A percentile compares a stretch with the other conserved stretches of the same genome.
Evolutionary conservation across 2,329 filamentous ascomycete species (phyloP).

Genomic region (Samsoniella hepiali): DNA sequence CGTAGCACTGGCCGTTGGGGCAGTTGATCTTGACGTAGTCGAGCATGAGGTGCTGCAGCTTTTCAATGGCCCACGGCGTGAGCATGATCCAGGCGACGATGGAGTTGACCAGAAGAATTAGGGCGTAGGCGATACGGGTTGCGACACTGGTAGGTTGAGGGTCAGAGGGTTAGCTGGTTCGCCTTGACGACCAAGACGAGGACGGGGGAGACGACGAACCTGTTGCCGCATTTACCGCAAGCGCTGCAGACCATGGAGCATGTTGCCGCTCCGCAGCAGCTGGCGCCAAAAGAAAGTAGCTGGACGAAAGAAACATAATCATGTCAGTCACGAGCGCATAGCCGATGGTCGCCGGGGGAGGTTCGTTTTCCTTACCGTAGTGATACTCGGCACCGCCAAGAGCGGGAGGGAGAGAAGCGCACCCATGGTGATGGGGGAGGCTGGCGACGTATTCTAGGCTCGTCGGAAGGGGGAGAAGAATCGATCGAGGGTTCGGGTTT

Average conservation of each 20-base stretch:
- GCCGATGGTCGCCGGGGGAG: background rate
- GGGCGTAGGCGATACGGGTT: conserved; percentile 92
- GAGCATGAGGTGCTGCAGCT: conserved; percentile 84
- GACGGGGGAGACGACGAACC: conserved; percentile 46
- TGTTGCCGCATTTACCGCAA: conserved; percentile 96
- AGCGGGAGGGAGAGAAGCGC: conserved; percentile 86
- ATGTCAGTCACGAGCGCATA: conserved; percentile 16
- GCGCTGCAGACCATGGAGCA: conserved; percentile 94
- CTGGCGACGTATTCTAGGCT: background rate
- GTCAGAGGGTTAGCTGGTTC: conserved; percentile 20
- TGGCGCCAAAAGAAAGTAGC: conserved; percentile 75
- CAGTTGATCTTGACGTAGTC: conserved; percentile 97
- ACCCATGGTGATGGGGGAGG: conserved; percentile 61
- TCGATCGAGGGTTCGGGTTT: background rate
- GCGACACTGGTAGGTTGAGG: conserved; percentile 63
- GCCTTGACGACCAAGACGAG: background rate
- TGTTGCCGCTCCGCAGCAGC: conserved; percentile 94
- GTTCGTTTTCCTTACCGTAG: conserved; percentile 63
- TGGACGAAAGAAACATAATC: conserved; percentile 33
- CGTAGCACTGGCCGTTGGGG: conserved; percentile 84
- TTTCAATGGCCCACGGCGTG: conserved; percentile 96
- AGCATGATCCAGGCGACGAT: conserved; percentile 99
- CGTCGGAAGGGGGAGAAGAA: background rate
- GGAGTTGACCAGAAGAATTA: conserved; percentile 93
- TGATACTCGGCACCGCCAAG: conserved; percentile 79